Evolutionary conservation across 163 green algal species (phyloP), one percentile per base, ranked within the genome.

Genomic region (Prototheca stagnorum): DNA sequence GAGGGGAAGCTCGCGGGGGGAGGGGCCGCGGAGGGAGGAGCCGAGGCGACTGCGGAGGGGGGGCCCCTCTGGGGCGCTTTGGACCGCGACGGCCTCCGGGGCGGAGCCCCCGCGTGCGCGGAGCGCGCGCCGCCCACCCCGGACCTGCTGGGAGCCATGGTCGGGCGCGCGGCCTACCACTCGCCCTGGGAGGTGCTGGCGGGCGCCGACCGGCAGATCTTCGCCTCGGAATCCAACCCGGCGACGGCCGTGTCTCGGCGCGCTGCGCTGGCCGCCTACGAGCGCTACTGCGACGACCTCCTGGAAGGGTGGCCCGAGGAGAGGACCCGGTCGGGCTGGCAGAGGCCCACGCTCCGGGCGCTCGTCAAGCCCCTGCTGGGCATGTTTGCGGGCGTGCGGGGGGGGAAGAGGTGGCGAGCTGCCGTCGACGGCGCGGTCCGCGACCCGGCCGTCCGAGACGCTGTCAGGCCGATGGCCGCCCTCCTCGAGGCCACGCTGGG

Each of bases 91-190:
- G 11, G 47, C 35, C 11, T 35, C 12, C 21, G 35, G 25, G 35
- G 25, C 27, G 25, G 40, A 6, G 34, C 42, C 19, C 5, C 9
- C 41, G 16, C 19, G 23, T 24, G 21, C 21, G n/a, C 21, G 41
- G 9, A 11, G 41, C 21, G 9, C 19, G 27, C 24, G 11, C 44
- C 23, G 5, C 25, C 20, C 23, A 16, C 4, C 15, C 44, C 25
- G 11, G 27, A n/a, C n/a, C 23, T 40, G 4, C 27, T 67, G 45
- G 79, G 82, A 1, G 79, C 92, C 19, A 93, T 95, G 85, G 79
- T 95, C 34, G 85, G 85, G 2, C 61, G 85, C 2, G 71, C 70
- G 1, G 84, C 83, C 0, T 94, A 91, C 65, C 77, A 88, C 47
- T 58, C 79, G 43, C 79, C 82, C 7, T 95, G 85, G 85, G 59